Conservation (phyloP, 345 rosid genomes). For the Aquilaria sinensis region DNA sequence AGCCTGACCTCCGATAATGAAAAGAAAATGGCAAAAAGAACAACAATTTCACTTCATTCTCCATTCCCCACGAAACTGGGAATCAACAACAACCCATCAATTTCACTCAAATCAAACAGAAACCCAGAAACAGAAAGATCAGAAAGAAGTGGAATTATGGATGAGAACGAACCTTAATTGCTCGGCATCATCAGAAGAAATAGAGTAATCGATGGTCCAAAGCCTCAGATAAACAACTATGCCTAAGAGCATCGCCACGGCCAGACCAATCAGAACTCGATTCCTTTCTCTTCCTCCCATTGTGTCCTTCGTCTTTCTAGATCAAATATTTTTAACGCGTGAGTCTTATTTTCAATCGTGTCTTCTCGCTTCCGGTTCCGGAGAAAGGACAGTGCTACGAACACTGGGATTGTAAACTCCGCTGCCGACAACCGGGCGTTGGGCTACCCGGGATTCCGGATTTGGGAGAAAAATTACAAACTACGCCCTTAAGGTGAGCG, state of each 20-base stretch:
- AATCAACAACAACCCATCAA: background rate
- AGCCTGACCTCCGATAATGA: background rate
- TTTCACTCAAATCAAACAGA: background rate
- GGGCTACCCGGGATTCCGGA: too few relatives aligned
- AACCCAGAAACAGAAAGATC: background rate
- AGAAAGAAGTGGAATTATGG: too few relatives aligned
- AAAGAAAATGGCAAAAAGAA: background rate
- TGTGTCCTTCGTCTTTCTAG: background rate
- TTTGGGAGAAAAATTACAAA: too few relatives aligned
- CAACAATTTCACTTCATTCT: background rate
- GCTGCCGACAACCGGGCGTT: too few relatives aligned
- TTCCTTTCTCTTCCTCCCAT: constrained; percentile 31
- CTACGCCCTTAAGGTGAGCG: too few relatives aligned
- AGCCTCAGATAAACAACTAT: constrained; percentile 51
- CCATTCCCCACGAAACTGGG: background rate
- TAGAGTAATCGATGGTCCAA: constrained; percentile 52
- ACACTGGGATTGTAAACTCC: too few relatives aligned
- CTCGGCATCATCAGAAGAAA: constrained; percentile 47
- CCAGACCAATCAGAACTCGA: constrained; percentile 30
- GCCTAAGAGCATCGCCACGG: constrained; percentile 47
- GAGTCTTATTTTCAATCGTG: too few relatives aligned
- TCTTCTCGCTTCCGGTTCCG: too few relatives aligned
- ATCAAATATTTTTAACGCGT: too few relatives aligned
- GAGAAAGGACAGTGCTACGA: too few relatives aligned
- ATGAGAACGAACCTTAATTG: constrained; percentile 34